Evolutionary conservation across 2,329 filamentous ascomycete species (phyloP), one percentile per base, ranked within the genome.

Genomic region (Teratosphaeria gauchensis): DNA sequence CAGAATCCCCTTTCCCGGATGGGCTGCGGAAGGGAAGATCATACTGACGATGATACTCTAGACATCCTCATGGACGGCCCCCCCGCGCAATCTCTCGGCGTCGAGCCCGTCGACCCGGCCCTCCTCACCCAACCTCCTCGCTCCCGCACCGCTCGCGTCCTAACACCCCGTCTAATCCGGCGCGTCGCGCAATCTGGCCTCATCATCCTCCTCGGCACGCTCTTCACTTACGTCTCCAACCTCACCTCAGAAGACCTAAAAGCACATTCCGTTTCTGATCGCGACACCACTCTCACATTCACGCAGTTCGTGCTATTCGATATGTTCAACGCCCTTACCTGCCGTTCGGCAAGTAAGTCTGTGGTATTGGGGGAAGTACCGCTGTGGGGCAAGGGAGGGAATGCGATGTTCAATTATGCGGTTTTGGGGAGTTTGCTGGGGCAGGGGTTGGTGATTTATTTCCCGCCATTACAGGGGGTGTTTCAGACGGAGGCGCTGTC

Each of bases 61-160:
- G 92, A 99, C 72, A 97, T 99, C 71, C 92, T 99, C 68, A 99
- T 99, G 95, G 95, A 99, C 75, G 94, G 95, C 9, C 94, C 94
- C 16, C 94, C 94, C 1, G 94, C 94, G 1, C 94, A 99, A 75
- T 99, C 94, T 11, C 85, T 99, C 1, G 95, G 94, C 46, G 94
- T 99, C 38, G 94, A 99, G 72, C 87, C 87, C 19, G 94, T 99
- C 53, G 94, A 97, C 71, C 90, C 90, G 31, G 88, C 92, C 62
- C 90, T 99, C 56, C 96, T 99, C 89, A 87, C 83, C 62, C 87
- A 90, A 21, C 92, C 92, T 1, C 95, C 94, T 62, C 86, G 95
- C 33, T 85, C 88, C 60, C 88, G 91, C 64, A 87, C 87, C 66
- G 94, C 95, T 55, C 87, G 92, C 8, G 94, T 97, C 12, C 84